These are phyloP conservation scores for Linnemannia elongata DNA, from an alignment of 192 early-diverging fungal genomes.

Conservation along the genomic window DNA sequence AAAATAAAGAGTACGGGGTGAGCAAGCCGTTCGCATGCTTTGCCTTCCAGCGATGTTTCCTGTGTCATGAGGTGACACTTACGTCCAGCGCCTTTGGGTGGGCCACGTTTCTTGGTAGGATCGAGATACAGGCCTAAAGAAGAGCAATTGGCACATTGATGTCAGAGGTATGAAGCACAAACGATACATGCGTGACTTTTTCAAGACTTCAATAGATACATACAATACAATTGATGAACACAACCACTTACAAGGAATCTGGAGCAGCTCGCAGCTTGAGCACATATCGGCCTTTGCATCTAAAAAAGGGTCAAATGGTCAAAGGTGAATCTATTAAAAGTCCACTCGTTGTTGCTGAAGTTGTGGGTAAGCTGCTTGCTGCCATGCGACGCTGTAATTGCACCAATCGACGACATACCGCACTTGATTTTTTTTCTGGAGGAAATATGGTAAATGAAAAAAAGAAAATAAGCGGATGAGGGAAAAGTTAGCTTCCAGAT, in stretches of 20 bases:
- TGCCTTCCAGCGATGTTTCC: neutral
- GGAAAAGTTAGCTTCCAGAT: neutral
- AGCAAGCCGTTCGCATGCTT: neutral
- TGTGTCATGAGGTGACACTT: conserved; percentile 4
- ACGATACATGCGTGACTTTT: neutral
- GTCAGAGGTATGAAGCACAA: neutral
- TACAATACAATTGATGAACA: neutral
- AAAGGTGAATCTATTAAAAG: neutral
- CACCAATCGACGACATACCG: conserved; percentile 22
- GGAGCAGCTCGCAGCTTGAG: conserved; percentile 45
- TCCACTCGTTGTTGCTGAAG: neutral
- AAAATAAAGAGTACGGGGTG: neutral
- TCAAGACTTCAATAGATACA: neutral
- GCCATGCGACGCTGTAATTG: neutral
- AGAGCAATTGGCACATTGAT: neutral
- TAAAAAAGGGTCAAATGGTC: neutral
- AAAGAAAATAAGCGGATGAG: neutral
- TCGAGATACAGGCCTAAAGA: conserved; percentile 43
- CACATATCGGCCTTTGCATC: conserved; percentile 53
- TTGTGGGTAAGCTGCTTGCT: neutral
- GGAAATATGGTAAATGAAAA: neutral
- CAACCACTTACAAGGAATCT: conserved; percentile 42
- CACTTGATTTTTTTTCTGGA: conserved; percentile 43
- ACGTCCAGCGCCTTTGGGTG: conserved; percentile 57
- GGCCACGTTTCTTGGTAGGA: conserved; percentile 54